phyloP scores from a whole-genome alignment of 331 rosid genomes.

The Acacia concinna region DNA sequence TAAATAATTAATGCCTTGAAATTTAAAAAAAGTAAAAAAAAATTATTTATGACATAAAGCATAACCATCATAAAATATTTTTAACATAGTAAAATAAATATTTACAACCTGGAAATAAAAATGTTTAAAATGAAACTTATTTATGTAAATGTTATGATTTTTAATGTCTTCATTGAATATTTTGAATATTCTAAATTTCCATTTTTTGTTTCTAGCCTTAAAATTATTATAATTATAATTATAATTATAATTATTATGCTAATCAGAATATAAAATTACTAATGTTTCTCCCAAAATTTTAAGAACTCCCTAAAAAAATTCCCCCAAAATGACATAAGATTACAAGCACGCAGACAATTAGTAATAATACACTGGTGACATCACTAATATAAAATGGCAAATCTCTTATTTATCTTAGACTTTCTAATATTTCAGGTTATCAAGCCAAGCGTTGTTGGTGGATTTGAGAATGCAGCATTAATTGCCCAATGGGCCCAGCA shows the following conservation, averaged over 20 bases:
- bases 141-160: not conserved
- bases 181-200: not conserved
- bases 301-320: not conserved
- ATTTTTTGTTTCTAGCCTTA: not conserved
- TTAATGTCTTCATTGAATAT: not conserved
- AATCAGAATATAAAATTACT: not conserved
- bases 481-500: constrained; percentile 89
- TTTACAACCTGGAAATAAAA: not conserved
- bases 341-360: constrained; percentile 4
- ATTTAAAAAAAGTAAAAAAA: not conserved
- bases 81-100: not conserved
- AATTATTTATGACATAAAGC: not conserved
- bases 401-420: not conserved
- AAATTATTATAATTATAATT: not conserved
- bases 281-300: not conserved
- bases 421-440: constrained; percentile 65
- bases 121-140: not conserved
- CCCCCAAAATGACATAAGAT: not conserved
- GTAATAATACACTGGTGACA: not conserved
- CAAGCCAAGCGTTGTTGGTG: constrained; percentile 92
- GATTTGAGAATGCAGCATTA: constrained; percentile 81
- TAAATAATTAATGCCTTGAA: not conserved
- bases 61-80: not conserved
- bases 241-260: not conserved
- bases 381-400: constrained; percentile 22